Conservation (phyloP, 2,329 filamentous ascomycete genomes). For the Huntiella omanensis region DNA sequence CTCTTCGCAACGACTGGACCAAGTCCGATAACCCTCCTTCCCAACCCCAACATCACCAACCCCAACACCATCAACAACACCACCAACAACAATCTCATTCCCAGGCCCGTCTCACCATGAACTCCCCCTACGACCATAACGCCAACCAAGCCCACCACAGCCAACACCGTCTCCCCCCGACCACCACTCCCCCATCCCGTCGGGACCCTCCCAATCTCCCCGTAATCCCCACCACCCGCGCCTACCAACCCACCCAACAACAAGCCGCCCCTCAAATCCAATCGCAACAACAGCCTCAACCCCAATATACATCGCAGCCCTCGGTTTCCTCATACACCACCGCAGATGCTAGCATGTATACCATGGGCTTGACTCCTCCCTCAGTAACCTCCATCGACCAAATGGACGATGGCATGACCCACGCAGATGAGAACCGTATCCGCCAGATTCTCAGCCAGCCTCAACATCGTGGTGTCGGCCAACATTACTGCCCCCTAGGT, state of each 20-base stretch:
- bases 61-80: slow-evolving; percentile 5
- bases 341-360: slow-evolving; percentile 1
- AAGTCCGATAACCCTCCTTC: slow-evolving; percentile 8
- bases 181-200: neutral
- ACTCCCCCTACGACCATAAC: neutral
- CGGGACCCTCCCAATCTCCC: slow-evolving; percentile 2
- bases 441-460: slow-evolving; percentile 9
- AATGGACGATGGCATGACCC: slow-evolving; percentile 8
- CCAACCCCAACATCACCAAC: slow-evolving; percentile 3
- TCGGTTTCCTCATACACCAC: neutral
- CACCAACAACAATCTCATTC: slow-evolving; percentile 5
- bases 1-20: slow-evolving; percentile 7
- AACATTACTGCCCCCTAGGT: slow-evolving; percentile 7
- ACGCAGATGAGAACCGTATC: slow-evolving; percentile 6
- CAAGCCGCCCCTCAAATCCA: slow-evolving; percentile 1
- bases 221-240: slow-evolving; percentile 1
- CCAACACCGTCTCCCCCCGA: slow-evolving; percentile 2
- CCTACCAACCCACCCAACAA: neutral
- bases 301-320: slow-evolving; percentile 1
- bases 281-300: neutral
- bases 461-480: slow-evolving; percentile 9
- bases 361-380: neutral
- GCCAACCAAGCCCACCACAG: slow-evolving; percentile 1
- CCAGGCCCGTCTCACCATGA: neutral
- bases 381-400: slow-evolving; percentile 6